Conservation (phyloP, 352 stramenopile genomes). For the Pythium coloratum region DNA sequence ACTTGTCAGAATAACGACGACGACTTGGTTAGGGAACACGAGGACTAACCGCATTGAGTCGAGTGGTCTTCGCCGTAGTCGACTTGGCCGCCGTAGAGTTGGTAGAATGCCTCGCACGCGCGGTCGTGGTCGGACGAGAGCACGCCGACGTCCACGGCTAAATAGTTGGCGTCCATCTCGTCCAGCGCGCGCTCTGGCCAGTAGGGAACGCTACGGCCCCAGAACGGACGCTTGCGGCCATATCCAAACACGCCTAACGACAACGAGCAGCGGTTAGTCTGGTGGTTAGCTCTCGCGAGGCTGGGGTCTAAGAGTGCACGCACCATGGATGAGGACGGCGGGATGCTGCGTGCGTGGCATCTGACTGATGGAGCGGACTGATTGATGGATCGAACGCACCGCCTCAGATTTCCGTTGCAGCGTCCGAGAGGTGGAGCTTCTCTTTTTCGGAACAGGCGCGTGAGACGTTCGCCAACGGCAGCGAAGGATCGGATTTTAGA, state of each 20-base stretch:
- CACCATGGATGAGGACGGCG: slow-evolving; percentile 36
- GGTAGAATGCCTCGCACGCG: slow-evolving; percentile 65
- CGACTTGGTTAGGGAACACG: neutral
- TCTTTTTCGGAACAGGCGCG: slow-evolving; percentile 9
- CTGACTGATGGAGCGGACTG: neutral
- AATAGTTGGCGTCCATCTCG: slow-evolving; percentile 51
- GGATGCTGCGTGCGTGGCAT: neutral
- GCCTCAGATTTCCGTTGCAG: neutral
- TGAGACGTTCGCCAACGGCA: neutral
- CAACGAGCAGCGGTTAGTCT: slow-evolving; percentile 18
- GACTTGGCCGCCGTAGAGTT: slow-evolving; percentile 51
- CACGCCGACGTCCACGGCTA: slow-evolving; percentile 57
- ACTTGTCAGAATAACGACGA: neutral
- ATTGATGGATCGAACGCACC: neutral
- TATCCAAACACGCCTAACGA: slow-evolving; percentile 57
- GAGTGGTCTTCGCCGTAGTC: slow-evolving; percentile 63
- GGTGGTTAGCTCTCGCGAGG: neutral
- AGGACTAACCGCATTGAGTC: slow-evolving; percentile 11
- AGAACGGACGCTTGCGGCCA: slow-evolving; percentile 45
- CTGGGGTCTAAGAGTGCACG: neutral
- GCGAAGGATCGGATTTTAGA: neutral
- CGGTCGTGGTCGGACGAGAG: slow-evolving; percentile 71
- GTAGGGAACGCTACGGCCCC: slow-evolving; percentile 43
- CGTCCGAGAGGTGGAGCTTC: neutral
- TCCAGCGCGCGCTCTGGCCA: slow-evolving; percentile 52